Evolutionary conservation across 305 asterid genomes (phyloP), one percentile per base, ranked within the genome.

Genomic region (Withania somnifera): DNA sequence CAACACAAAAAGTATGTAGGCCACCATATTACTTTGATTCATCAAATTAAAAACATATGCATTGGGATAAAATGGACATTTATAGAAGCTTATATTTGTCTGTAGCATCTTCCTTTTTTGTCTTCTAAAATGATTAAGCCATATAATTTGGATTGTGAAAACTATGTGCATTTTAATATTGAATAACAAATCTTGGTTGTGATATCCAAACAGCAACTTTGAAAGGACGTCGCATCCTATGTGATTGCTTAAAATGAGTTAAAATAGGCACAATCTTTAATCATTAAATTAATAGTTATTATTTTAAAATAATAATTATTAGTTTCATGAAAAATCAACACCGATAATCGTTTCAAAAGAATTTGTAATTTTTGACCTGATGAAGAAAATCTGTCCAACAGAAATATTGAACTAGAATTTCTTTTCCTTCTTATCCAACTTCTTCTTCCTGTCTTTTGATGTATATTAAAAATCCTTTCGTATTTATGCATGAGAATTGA

Each of bases 171-270:
- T 53, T 60, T 51, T 38, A 32, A 14, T 24, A 50, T n/a, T 36
- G 60, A 22, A 34, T 19, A 61, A 60, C 34, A 76, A 30, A 32
- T 58, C 52, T 83, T 40, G 30, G 52, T 58, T 57, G 77, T 79
- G 68, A 45, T 83, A 67, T 66, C 82, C 28, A 81, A 69, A 84
- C 83, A 88, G 81, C 85, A 26, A 52, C 73, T 78, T 57, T 61
- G n/a, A 67, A 75, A 50, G 45, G 79, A 73, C 79, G 45, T 73
- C 36, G 7, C 79, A 73, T 26, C 61, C 38, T 73, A 8, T 50
- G 15, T 47, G 17, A 47, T 66, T 1, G 75, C 47, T 17, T 64
- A 47, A 63, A 15, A 63, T 14, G 51, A n/a, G n/a, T n/a, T n/a
- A n/a, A n/a, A n/a, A n/a, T n/a, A n/a, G n/a, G n/a, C n/a, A n/a